Evolutionary conservation across 1,284 basidiomycete genomes (phyloP).

Genomic region (Tilletia walkeri): DNA sequence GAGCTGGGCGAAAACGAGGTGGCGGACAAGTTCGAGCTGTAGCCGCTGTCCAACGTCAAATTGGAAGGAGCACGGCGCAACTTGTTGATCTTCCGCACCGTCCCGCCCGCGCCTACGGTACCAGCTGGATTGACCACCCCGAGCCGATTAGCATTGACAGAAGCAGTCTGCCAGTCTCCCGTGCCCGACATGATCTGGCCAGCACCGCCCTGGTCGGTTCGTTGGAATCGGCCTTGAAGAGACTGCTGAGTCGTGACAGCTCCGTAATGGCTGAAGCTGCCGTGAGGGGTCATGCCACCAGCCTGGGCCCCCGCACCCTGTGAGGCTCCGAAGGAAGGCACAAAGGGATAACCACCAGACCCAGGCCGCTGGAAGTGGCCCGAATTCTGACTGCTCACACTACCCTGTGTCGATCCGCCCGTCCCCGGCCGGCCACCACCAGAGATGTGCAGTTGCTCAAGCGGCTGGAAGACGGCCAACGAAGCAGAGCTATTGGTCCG

Average conservation of each 20-base stretch:
- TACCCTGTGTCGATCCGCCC: not conserved
- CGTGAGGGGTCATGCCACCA: not conserved
- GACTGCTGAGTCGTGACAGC: constrained; percentile 1
- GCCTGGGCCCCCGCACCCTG: not conserved
- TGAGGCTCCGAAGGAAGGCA: not conserved
- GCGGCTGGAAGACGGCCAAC: constrained; percentile 6
- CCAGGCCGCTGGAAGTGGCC: constrained; percentile 11
- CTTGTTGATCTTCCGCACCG: not conserved
- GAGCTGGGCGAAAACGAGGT: constrained; percentile 9
- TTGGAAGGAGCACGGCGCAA: constrained; percentile 12
- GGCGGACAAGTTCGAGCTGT: not conserved
- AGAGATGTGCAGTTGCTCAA: constrained; percentile 6
- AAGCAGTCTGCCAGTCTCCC: not conserved
- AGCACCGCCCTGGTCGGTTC: not conserved
- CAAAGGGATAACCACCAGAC: not conserved
- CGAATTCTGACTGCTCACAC: not conserved
- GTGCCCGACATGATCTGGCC: not conserved
- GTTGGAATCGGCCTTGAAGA: constrained; percentile 1
- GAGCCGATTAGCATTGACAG: not conserved
- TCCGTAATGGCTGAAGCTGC: not conserved
- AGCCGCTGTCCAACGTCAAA: constrained; percentile 5
- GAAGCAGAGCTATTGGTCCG: not conserved
- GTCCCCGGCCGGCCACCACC: constrained; percentile 4
- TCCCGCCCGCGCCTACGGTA: not conserved
- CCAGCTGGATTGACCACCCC: not conserved